Base-by-base conservation (phyloP, 495 filamentous ascomycete species). In the Chlorociboria aeruginascens region DNA sequence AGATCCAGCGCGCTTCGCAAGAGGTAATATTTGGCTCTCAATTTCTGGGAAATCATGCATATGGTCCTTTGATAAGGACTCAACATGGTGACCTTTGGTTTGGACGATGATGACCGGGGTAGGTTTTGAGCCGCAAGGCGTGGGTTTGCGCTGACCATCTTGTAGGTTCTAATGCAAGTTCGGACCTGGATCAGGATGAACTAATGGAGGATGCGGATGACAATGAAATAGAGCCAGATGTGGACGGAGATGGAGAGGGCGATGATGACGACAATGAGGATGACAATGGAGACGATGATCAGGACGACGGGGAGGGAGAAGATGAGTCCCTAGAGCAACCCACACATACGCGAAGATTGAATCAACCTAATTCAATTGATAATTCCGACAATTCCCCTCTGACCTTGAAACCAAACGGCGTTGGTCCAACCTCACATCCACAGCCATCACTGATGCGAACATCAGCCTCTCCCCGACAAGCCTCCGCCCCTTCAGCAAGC, bases 151-250 rank as follows among this genome's bases (percentile, higher is more conserved):
- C 57, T 65, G 48, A 63, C 34, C 50, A 49, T 32, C 64, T 35
- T 75, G 72, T 65, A 45, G 79, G 78, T 30, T 79, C 73, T 50
- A 76, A 77, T 53, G 77, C 67, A 50, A 82, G 77, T 61, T 84
- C 81, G 7, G 81, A 85, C 49, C 83, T 84, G 51, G 81, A 85
- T 28, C 74, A 77, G 49, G 80, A 85, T 31, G 79, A 82, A 46
- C 66, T 69, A n/a, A 77, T 82, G 66, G 71, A 82, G 38, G 81
- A 84, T 55, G 73, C 63, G 8, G 78, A 81, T 34, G 72, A 75
- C 53, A 70, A 64, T 25, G 51, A 62, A 20, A 46, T 38, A 11
- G 58, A 61, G 11, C 62, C 35, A 16, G 68, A 79, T 52, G 74
- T 64, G 48, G 68, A 72, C 14, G 73, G 65, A 50, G 71, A 74